Percentiles rank a stretch among this genome's conserved stretches.
These are phyloP conservation scores for Artemisia annua DNA, from an alignment of 129 eudicot genomes.

Conservation along the genomic window DNA sequence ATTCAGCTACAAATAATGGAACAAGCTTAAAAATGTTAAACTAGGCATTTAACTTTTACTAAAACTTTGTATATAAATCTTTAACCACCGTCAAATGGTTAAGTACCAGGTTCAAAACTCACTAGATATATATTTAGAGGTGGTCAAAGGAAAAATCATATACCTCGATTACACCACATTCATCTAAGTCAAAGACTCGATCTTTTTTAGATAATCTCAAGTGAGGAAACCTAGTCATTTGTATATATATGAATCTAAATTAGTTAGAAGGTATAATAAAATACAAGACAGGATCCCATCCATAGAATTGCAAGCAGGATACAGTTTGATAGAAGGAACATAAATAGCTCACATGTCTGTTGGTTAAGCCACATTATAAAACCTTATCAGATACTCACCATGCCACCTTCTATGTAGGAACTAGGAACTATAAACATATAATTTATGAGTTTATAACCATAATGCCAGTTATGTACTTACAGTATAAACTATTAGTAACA, in stretches of 20 bases:
- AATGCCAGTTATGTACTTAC: no score
- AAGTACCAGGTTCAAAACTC: no score
- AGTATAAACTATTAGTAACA: not conserved
- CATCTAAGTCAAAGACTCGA: no score
- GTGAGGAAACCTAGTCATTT: no score
- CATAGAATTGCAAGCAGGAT: conserved; percentile 7
- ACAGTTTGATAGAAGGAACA: conserved; percentile 25
- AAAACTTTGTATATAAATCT: no score
- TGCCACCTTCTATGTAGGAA: conserved; percentile 26
- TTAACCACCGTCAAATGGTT: no score
- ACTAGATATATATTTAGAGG: no score
- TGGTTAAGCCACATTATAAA: conserved; percentile 29
- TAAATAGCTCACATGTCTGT: conserved; percentile 36
- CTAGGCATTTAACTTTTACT: not conserved
- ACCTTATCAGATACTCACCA: conserved; percentile 2
- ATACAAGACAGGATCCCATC: conserved; percentile 15
- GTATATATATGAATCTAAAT: no score
- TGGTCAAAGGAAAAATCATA: no score
- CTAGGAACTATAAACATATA: not conserved
- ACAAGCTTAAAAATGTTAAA: conserved; percentile 1
- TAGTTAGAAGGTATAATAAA: not conserved
- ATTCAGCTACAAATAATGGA: not conserved
- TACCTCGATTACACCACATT: no score
- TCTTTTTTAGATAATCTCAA: no score
- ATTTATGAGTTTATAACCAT: not conserved